A percentile compares a stretch with the other conserved stretches of the same genome.
Conservation (phyloP, 495 filamentous ascomycete species). For the Penicillium turbatum region DNA sequence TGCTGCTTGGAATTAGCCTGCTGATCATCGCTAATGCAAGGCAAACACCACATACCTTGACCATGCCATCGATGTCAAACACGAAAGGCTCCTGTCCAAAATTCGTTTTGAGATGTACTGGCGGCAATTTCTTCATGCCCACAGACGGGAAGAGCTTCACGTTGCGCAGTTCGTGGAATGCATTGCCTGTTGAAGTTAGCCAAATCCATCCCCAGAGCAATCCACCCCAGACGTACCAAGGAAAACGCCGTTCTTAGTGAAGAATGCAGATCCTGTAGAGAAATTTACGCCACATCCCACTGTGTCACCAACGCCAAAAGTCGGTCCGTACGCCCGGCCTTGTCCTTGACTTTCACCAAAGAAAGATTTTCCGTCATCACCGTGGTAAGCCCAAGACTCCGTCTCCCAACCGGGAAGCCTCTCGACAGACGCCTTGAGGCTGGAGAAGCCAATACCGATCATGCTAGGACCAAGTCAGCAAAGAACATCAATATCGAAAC, state of each 20-base stretch:
- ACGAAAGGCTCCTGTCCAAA: constrained; percentile 89
- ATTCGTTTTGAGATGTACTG: constrained; percentile 80
- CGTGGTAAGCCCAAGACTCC: constrained; percentile 96
- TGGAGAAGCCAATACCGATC: constrained; percentile 87
- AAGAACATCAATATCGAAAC: not conserved
- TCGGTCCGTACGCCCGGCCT: constrained; percentile 72
- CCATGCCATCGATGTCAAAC: constrained; percentile 87
- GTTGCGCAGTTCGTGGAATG: constrained; percentile 72
- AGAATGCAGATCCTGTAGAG: constrained; percentile 78
- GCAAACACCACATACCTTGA: constrained; percentile 52
- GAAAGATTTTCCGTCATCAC: constrained; percentile 90
- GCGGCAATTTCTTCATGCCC: constrained; percentile 81
- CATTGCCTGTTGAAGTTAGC: constrained; percentile 52
- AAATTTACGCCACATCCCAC: constrained; percentile 96
- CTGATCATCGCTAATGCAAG: not conserved
- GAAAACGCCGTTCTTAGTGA: constrained; percentile 85
- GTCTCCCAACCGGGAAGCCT: constrained; percentile 91
- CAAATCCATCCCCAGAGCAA: not conserved
- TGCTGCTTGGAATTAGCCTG: constrained; percentile 41
- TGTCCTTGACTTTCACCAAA: constrained; percentile 59
- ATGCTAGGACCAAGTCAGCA: constrained; percentile 46
- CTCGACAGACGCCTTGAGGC: constrained; percentile 66
- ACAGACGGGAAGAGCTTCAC: constrained; percentile 77
- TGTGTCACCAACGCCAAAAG: constrained; percentile 69
- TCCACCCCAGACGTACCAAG: constrained; percentile 54